Evolutionary conservation across 2,329 filamentous ascomycete species (phyloP), one percentile per base, ranked within the genome.

Genomic region (Ramichloridium luteum): DNA sequence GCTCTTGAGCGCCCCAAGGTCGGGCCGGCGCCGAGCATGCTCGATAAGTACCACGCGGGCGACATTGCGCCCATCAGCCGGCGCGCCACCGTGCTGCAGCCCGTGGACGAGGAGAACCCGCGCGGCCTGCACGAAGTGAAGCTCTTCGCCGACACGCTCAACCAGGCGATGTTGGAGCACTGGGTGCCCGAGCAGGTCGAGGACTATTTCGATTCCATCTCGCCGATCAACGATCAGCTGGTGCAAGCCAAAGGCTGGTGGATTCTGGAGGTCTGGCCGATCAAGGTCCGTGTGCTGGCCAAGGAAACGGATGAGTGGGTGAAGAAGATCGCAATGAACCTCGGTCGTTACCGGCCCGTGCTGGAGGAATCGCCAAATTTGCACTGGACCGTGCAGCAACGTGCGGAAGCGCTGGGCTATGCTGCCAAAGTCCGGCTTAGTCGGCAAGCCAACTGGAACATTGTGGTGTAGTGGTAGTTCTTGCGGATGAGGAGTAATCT

Each of bases 301-400:
- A 43, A 48, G 15, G 38, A 45, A 4, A 38, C 43, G 0, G 51
- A 55, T 6, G 39, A 46, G 3, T 63, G 59, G 59, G 46, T 54
- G 30, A 60, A 59, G 44, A 49, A 47, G 15, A 38, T 58, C 0
- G 34, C 51, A 2, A 44, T 55, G 43, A 64, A 64, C 36, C 30
- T 57, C 18, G 61, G 59, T 0, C 40, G 53, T 20, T 53, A 55
- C 41, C 49, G 61, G 6, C 45, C 51, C 3, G 46, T 60, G 17
- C 43, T 53, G 4, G 58, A 61, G 25, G 16, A 34, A 4, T 47
- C 50, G 31, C 60, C 61, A 5, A 55, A 54, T 26, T 45, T 62
- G 46, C 61, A 64, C 39, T 64, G 60, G 60, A 62, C 59, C 6
- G 61, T 62, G 16, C 39, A 55, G 41, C 50, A 53, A 31, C 39